These are phyloP conservation scores for Gastrodia elata DNA, from an alignment of 106 monocot species.

Conservation along the genomic window DNA sequence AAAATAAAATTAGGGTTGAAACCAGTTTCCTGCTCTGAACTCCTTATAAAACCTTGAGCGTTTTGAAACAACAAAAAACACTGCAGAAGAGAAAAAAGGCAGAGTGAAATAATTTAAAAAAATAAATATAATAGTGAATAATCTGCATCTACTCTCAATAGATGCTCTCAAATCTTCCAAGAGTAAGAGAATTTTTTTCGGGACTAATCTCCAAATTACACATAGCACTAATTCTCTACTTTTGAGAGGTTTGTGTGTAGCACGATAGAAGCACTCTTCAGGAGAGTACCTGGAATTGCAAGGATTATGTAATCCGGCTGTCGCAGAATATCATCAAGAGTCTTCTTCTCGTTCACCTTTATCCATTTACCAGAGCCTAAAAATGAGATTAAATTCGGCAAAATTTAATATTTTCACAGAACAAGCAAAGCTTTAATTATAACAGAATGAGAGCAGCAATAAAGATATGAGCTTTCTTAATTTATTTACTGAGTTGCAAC, in stretches of 20 bases:
- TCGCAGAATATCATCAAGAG: conserved; percentile 45
- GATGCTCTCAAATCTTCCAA: too few relatives aligned
- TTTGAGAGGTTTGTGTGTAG: not conserved
- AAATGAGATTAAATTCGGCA: not conserved
- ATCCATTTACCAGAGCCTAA: conserved; percentile 48
- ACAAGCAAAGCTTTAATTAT: not conserved
- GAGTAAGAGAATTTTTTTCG: too few relatives aligned
- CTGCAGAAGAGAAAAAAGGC: conserved; percentile 33
- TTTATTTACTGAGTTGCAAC: not conserved
- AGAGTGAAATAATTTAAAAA: not conserved
- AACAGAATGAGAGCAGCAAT: not conserved
- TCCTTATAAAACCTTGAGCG: conserved; percentile 63
- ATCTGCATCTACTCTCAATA: too few relatives aligned
- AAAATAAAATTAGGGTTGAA: conserved; percentile 36
- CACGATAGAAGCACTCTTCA: not conserved
- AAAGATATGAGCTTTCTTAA: not conserved
- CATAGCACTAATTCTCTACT: too few relatives aligned
- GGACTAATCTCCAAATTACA: too few relatives aligned
- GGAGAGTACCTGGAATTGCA: conserved; percentile 59
- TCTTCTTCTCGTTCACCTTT: conserved; percentile 77
- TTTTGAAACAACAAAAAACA: conserved; percentile 77
- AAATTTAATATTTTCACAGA: not conserved
- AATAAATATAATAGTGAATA: too few relatives aligned
- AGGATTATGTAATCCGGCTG: conserved; percentile 71
- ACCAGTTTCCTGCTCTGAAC: conserved; percentile 78